Conservation (phyloP, 169 alveolate genomes). For the Toxoplasma gondii region DNA sequence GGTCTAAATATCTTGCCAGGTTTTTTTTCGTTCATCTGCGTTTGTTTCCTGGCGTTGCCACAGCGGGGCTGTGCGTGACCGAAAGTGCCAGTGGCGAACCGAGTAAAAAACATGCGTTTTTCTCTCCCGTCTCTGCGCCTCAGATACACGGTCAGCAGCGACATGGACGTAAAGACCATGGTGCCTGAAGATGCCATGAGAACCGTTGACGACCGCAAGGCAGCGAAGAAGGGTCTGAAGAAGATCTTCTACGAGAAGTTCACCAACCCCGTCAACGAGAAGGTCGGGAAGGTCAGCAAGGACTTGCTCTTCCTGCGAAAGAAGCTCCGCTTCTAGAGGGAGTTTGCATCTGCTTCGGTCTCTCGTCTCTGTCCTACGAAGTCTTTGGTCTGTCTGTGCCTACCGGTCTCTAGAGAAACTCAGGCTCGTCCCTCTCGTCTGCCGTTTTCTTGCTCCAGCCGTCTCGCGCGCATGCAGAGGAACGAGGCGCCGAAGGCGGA, state of each 20-base stretch:
- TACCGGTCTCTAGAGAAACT: neutral
- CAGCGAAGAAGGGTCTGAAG: conserved; percentile 69
- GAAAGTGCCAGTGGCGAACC: too few species aligned
- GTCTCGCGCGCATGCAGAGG: neutral
- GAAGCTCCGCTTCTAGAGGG: conserved; percentile 71
- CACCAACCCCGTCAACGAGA: conserved; percentile 70
- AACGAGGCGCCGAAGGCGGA: neutral
- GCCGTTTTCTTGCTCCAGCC: neutral
- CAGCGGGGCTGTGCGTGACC: too few species aligned
- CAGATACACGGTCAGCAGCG: conserved; percentile 64
- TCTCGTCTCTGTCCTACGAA: neutral
- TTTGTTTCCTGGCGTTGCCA: too few species aligned
- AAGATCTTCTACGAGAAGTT: conserved; percentile 69
- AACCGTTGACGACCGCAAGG: conserved; percentile 60
- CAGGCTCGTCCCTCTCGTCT: neutral
- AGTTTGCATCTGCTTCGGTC: neutral
- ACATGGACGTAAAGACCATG: conserved; percentile 69
- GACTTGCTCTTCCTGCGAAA: conserved; percentile 72
- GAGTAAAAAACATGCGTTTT: too few species aligned
- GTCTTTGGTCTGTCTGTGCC: neutral
- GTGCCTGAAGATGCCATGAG: conserved; percentile 66
- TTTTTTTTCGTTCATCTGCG: too few species aligned
- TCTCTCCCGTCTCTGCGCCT: neutral
- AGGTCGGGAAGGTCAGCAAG: conserved; percentile 68
- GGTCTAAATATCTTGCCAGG: too few species aligned